These are phyloP conservation scores for Auxenochlorella protothecoides DNA, from an alignment of 139 green algal species.

Conservation along the genomic window DNA sequence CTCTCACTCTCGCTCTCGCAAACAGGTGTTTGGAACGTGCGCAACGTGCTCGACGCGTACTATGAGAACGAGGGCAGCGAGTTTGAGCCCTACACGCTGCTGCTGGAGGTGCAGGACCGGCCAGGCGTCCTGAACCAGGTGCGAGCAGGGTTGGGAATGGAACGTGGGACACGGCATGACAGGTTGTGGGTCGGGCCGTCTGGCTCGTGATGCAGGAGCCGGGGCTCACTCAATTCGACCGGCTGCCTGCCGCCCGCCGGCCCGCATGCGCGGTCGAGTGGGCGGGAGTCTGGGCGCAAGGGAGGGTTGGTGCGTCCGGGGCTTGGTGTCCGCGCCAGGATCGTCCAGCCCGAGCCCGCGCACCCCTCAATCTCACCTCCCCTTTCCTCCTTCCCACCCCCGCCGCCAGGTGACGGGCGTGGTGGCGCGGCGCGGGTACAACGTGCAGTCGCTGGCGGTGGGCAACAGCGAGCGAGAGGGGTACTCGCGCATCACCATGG, in stretches of 20 bases:
- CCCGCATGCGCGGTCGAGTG: too few relatives aligned
- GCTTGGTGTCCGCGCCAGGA: too few relatives aligned
- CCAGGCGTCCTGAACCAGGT: constrained; percentile 93
- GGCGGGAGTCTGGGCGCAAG: neutral
- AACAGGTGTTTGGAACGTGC: constrained; percentile 30
- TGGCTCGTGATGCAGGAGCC: too few relatives aligned
- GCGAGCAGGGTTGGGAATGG: neutral
- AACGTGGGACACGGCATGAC: neutral
- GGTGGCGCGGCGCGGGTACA: constrained; percentile 94
- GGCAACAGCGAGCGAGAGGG: constrained; percentile 71
- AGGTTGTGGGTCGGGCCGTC: neutral
- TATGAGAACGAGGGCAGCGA: constrained; percentile 1
- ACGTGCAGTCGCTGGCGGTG: constrained; percentile 92
- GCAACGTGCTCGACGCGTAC: constrained; percentile 56
- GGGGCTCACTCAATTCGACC: too few relatives aligned
- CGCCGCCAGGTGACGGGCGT: constrained; percentile 76
- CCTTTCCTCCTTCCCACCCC: neutral
- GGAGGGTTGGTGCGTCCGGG: neutral
- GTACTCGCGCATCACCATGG: constrained; percentile 80
- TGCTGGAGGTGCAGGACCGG: constrained; percentile 77
- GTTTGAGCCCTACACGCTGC: constrained; percentile 69
- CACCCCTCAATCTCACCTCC: neutral
- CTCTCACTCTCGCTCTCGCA: neutral
- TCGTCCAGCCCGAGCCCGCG: neutral
- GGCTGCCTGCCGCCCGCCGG: too few relatives aligned